These are phyloP conservation scores for Cubamyces sp. DNA, from an alignment of 768 basidiomycete genomes.

Conservation along the genomic window DNA sequence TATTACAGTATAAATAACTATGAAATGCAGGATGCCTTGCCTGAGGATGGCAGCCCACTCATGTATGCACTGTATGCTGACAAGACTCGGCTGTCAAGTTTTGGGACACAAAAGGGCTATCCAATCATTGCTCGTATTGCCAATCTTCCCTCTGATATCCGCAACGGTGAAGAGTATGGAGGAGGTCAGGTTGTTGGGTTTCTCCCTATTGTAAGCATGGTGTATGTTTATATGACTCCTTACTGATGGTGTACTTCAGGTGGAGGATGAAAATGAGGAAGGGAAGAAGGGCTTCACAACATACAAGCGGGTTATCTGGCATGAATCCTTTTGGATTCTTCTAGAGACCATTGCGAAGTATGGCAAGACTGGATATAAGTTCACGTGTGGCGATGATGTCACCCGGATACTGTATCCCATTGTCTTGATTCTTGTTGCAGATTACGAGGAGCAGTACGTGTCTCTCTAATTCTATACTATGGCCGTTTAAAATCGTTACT, in stretches of 20 bases:
- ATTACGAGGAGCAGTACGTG: conserved; percentile 37
- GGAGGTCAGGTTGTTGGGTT: conserved; percentile 31
- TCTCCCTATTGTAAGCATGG: conserved; percentile 31
- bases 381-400: conserved; percentile 16
- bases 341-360: conserved; percentile 10
- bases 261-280: too few relatives aligned
- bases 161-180: conserved; percentile 21
- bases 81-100: conserved; percentile 27
- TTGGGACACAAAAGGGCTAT: conserved; percentile 30
- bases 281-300: conserved; percentile 24
- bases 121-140: conserved; percentile 24
- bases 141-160: conserved; percentile 23
- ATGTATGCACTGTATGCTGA: conserved; percentile 28
- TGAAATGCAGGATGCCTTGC: background rate
- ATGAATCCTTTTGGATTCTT: conserved; percentile 24
- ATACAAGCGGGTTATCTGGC: conserved; percentile 32
- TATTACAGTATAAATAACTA: background rate
- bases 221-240: too few relatives aligned
- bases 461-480: too few relatives aligned
- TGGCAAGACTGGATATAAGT: conserved; percentile 19
- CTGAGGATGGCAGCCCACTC: conserved; percentile 15
- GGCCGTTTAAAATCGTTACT: too few relatives aligned
- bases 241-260: too few relatives aligned
- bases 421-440: conserved; percentile 31
- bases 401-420: conserved; percentile 24